Evolutionary conservation across 805 yeast genomes (phyloP).

Genomic region (Lipomyces chichibuensis): DNA sequence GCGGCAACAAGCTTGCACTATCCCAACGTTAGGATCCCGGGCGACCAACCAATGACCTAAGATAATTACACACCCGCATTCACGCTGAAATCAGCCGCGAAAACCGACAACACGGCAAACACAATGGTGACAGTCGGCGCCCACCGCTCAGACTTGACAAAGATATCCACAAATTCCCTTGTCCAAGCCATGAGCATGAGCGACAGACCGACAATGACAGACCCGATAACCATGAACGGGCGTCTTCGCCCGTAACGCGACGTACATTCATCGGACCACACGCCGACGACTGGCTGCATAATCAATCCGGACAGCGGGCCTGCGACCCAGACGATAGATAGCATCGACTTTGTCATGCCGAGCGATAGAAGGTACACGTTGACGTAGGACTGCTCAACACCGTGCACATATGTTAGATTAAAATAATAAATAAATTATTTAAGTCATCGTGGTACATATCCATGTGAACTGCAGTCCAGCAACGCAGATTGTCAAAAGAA

Average conservation of each 20-base stretch:
- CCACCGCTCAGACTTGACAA: constrained; percentile 45
- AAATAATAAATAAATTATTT: background rate
- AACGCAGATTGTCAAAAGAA: constrained; percentile 53
- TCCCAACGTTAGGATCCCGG: background rate
- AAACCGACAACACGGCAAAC: constrained; percentile 59
- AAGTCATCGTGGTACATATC: constrained; percentile 48
- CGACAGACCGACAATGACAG: constrained; percentile 53
- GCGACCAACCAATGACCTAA: background rate
- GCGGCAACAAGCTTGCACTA: constrained; percentile 65
- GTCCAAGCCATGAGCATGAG: constrained; percentile 55
- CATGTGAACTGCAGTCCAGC: constrained; percentile 68
- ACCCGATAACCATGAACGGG: constrained; percentile 61
- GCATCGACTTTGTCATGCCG: constrained; percentile 58
- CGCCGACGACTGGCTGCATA: constrained; percentile 68
- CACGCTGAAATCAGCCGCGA: constrained; percentile 60
- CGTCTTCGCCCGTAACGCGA: constrained; percentile 56
- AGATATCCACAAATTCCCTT: constrained; percentile 46
- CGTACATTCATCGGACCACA: constrained; percentile 57
- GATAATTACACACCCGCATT: constrained; percentile 35
- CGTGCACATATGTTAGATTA: constrained; percentile 20
- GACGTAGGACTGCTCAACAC: constrained; percentile 35
- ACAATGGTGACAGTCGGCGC: constrained; percentile 41
- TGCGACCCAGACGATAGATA: constrained; percentile 67
- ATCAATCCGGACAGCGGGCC: constrained; percentile 68
- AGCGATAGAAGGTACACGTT: constrained; percentile 56